Base-by-base conservation (phyloP, 2,329 filamentous ascomycete genomes). In the Cladosporium oxysporum region DNA sequence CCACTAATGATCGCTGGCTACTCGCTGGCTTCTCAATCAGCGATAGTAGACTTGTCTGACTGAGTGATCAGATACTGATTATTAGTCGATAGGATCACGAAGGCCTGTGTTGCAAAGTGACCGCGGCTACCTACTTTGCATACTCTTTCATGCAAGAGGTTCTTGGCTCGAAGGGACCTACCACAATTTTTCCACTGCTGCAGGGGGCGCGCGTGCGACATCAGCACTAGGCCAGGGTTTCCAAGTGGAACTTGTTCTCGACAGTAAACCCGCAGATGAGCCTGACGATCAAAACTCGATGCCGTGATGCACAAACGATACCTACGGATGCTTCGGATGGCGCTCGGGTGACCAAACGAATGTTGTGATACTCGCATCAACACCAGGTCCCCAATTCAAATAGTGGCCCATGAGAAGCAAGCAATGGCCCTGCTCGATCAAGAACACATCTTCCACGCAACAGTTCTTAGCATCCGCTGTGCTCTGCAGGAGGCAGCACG, bases 401-500 rank as follows among this genome's bases (percentile, higher is more conserved):
- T 21, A 21, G 1, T 21, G n/a, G 5, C n/a, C 5, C n/a, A 4
- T 47, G n/a, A 47, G n/a, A 21, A 47, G n/a, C n/a, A 47, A 47
- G n/a, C 41, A 47, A 21, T 23, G n/a, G 2, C 4, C n/a, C 3
- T 21, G 41, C n/a, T 3, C n/a, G 21, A 47, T 8, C 29, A 31
- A 31, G 29, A 31, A 31, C 29, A 6, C 29, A 31, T 8, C 4
- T 3, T 23, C 41, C 41, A n/a, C 18, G 12, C 41, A 10, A n/a
- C 41, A 21, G 7, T 8, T 47, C 41, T 47, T 47, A 21, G 41
- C 41, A 47, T 47, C 18, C 44, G 47, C 59, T 53, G 59, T 31
- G 33, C n/a, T 62, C 29, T 62, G 59, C 59, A 62, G 59, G 61
- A 57, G 50, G 35, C 26, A 31, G 50, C 33, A 29, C 61, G 50